Percentiles rank a stretch among this genome's conserved stretches.
Conservation (phyloP, 306 rosid genomes). For the Geum urbanum region DNA sequence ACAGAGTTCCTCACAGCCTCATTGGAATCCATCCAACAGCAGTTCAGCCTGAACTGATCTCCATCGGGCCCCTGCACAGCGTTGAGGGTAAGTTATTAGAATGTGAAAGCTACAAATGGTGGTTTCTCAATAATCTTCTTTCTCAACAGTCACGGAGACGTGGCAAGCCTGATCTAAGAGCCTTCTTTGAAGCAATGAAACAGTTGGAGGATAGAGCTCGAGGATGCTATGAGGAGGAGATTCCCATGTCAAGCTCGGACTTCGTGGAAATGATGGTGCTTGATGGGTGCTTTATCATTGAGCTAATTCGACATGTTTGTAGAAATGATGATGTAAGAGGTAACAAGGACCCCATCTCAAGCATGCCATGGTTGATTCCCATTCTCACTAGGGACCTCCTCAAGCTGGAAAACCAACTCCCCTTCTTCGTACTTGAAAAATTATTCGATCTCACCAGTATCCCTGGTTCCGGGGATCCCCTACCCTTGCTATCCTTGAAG, state of each 20-base stretch:
- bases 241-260: not conserved
- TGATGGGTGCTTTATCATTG: conserved; percentile 3
- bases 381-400: not conserved
- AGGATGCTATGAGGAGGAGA: not conserved
- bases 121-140: not conserved
- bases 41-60: not conserved
- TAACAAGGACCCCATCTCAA: not conserved
- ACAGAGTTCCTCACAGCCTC: conserved; percentile 3
- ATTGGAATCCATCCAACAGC: not conserved
- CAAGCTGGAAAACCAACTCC: conserved; percentile 15
- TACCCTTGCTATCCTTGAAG: not conserved
- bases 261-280: not conserved
- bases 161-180: not conserved
- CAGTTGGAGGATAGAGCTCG: not conserved
- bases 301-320: not conserved
- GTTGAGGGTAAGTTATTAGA: not conserved
- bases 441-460: not conserved
- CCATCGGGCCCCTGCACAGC: not conserved
- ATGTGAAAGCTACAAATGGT: not conserved
- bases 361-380: conserved; percentile 1
- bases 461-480: not conserved
- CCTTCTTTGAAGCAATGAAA: not conserved
- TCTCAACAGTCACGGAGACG: not conserved
- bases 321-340: not conserved
- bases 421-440: not conserved